Evolutionary conservation across 2,329 filamentous ascomycete species (phyloP), one percentile per base, ranked within the genome.

Genomic region (Seiridium cupressi): DNA sequence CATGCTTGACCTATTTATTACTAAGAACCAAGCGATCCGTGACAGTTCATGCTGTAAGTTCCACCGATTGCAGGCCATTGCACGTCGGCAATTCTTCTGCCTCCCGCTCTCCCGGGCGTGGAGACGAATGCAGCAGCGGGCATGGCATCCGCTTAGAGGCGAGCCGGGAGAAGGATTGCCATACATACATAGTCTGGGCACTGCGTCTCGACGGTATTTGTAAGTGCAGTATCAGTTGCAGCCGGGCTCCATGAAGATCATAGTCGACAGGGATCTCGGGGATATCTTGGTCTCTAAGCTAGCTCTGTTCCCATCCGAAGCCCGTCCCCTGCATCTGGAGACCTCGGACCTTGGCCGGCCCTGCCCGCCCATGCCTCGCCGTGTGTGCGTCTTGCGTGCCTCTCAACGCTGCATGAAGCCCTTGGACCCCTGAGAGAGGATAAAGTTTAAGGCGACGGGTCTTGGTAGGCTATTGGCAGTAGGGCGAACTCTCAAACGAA

Each of bases 401-500:
- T 31, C 31, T 34, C 26, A 31, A 44, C 44, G 40, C n/a, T 44
- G 42, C 54, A 42, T 26, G n/a, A 32, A 11, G 10, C 35, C 44
- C 44, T 40, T 44, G 44, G 38, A 44, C 35, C 44, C 55, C 36
- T 36, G 55, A 31, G 38, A 26, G 18, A 18, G 42, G 35, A 49
- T 46, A 58, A 35, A 49, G 44, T 58, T 49, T 49, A 31, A 46
- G 34, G 46, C 55, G 35, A 53, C 32, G 44, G 46, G 46, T 51
- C 34, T 26, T 42, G 46, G 55, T 35, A 34, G 40, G 40, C 42
- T 57, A 57, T 46, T 46, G 55, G 40, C 44, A 49, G 44, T 46
- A 54, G 57, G 49, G 31, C 54, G 44, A 59, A 59, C 57, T 59
- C 54, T 59, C 48, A 42, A 59, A 59, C 57, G 47, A 47, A 53